Conservation (phyloP, 805 yeast species). For the Spathaspora girioi region DNA sequence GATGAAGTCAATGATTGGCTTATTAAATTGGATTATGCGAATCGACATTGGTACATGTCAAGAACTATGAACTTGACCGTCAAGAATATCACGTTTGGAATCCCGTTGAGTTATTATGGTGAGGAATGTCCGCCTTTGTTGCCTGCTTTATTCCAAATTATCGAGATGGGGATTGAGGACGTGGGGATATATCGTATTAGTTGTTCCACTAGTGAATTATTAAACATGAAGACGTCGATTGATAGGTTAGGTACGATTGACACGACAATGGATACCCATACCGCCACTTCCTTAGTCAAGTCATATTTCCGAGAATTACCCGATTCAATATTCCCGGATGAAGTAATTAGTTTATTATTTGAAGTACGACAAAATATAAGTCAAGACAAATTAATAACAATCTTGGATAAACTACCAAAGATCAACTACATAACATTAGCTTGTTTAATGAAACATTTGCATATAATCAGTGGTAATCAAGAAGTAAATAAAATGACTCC, state of each 20-base stretch:
- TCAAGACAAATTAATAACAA: constrained; percentile 2
- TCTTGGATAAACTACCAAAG: constrained; percentile 45
- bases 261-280: constrained; percentile 66
- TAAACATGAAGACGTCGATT: constrained; percentile 39
- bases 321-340: constrained; percentile 71
- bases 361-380: constrained; percentile 21
- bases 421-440: constrained; percentile 67
- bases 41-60: constrained; percentile 55
- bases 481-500: constrained; percentile 82
- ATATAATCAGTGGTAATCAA: constrained; percentile 61
- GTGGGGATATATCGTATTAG: constrained; percentile 82
- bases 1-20: constrained; percentile 76
- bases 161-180: constrained; percentile 88
- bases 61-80: constrained; percentile 21
- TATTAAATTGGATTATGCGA: constrained; percentile 42
- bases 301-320: constrained; percentile 82
- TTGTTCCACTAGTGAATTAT: constrained; percentile 47
- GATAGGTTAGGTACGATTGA: constrained; percentile 46
- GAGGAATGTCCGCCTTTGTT: constrained; percentile 72
- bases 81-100: constrained; percentile 63
- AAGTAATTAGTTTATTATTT: constrained; percentile 58
- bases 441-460: constrained; percentile 65
- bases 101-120: constrained; percentile 60
- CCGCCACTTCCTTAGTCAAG: constrained; percentile 85
- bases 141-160: constrained; percentile 61